phyloP scores from a whole-genome alignment of 495 filamentous ascomycete species.

The Lasiosphaeria miniovina region DNA sequence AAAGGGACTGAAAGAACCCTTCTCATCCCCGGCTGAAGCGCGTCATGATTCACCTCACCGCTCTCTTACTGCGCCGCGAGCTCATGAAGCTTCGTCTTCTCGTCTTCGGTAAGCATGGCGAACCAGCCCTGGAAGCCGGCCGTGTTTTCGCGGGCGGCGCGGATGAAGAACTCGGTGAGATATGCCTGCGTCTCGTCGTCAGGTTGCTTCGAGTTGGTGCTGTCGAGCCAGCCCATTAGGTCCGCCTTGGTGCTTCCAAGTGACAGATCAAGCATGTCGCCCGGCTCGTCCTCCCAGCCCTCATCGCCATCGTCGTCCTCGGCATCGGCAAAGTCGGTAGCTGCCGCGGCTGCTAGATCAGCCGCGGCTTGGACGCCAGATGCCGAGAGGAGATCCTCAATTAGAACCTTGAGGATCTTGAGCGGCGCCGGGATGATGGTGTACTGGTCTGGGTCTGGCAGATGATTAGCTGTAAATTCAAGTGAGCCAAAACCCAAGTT shows the following conservation, averaged over 20 bases:
- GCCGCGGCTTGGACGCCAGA: slow-evolving; percentile 41
- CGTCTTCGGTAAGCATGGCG: slow-evolving; percentile 62
- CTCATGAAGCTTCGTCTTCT: slow-evolving; percentile 67
- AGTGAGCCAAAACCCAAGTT: not conserved
- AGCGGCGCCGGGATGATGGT: slow-evolving; percentile 83
- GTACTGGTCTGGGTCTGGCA: slow-evolving; percentile 76
- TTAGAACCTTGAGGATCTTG: slow-evolving; percentile 94
- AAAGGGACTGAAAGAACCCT: too few relatives aligned
- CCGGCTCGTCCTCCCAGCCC: slow-evolving; percentile 85
- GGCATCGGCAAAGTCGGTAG: slow-evolving; percentile 50
- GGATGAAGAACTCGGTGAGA: slow-evolving; percentile 76
- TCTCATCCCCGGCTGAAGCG: too few relatives aligned
- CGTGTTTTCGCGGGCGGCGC: slow-evolving; percentile 60
- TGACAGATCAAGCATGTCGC: slow-evolving; percentile 67
- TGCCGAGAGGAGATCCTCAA: slow-evolving; percentile 78
- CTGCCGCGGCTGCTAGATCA: slow-evolving; percentile 51
- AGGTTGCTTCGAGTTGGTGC: slow-evolving; percentile 56
- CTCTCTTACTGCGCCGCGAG: slow-evolving; percentile 28
- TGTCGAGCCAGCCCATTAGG: slow-evolving; percentile 72
- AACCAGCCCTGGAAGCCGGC: slow-evolving; percentile 74
- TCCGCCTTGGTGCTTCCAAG: slow-evolving; percentile 64
- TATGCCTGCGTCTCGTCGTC: slow-evolving; percentile 92
- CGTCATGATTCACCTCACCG: too few relatives aligned
- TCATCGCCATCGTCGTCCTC: slow-evolving; percentile 65
- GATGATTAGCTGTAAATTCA: slow-evolving; percentile 14